Base-by-base conservation (phyloP, 371 early-diverging fungal genomes). In the Dipsacomyces acuminosporus region DNA sequence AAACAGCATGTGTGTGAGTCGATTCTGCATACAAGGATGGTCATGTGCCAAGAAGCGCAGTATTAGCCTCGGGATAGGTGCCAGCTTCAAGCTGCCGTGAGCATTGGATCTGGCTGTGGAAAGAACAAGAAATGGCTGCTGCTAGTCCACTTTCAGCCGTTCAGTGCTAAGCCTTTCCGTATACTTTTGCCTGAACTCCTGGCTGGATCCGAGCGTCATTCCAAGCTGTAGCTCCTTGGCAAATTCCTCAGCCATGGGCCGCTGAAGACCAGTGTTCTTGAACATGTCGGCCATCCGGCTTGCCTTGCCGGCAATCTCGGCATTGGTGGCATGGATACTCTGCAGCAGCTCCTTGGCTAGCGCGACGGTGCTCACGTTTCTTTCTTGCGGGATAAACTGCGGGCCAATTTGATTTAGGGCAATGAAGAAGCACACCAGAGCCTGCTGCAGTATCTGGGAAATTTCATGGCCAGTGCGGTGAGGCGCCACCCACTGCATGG, bases 391-490 rank as follows among this genome's bases (percentile, higher is more conserved):
- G 22, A 69, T 40, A 42, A 69, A 48, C 59, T 69, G 69, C 23
- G 69, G 69, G 1, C 64, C 69, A 34, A 69, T 69, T 48, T 69
- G 69, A 38, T 69, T 69, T 51, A 69, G 24, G 2, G 51, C 69
- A 18, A 69, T 59, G 9, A 69, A 69, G 45, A 64, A 58, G 43
- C 69, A 69, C 2, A 59, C 43, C 64, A 64, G 51, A 22, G 50
- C 55, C 26, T 69, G 64, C 45, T 51, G 69, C 48, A 69, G 30
- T 8, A 69, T 44, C 59, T 51, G 59, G 26, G 69, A 54, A 21
- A 69, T 54, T 41, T 69, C 69, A 26, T 43, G 51, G 45, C 64
- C 46, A 33, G 69, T 69, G 14, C 69, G 59, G 18, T 57, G 64
- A 7, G 64, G 69, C 35, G 44, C 51, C 52, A 59, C n/a, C 55